Base-by-base conservation (phyloP, 176 grass and related monocot species). In the Coix lacrymajobi region DNA sequence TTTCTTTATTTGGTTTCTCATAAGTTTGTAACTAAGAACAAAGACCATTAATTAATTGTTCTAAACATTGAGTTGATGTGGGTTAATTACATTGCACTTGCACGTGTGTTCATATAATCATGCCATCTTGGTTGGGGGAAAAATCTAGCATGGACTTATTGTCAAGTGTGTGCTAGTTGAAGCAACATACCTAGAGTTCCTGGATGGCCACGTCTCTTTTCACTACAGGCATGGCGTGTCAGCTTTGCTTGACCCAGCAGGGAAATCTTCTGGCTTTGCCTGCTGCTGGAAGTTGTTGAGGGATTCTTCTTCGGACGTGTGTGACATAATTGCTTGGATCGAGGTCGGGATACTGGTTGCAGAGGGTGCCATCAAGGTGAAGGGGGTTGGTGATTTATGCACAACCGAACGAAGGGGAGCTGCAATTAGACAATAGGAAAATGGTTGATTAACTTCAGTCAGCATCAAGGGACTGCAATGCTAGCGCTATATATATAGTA, bases 201-300 rank as follows among this genome's bases (percentile, higher is more conserved):
- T 57, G 83, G 90, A 80, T 86, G 90, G 40, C 78, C 83, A 57
- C 90, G 73, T 39, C 90, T 83, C 86, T 80, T 92, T 86, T 92
- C 73, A 81, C 79, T n/a, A 15, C 68, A 68, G 83, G 76, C 61
- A 82, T 62, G 62, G 6, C 30, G 49, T 8, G 8, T 88, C 86
- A 11, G 68, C 74, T 79, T 82, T 89, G 70, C 86, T 92, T 11
- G 86, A 69, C 31, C 85, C 89, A 38, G 72, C 66, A 1, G 62
- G 61, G 26, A 58, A 77, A 29, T 11, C 72, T 77, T 77, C 81
- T 12, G 81, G 65, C 63, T 81, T 85, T 0, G 86, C 52, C 63
- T 92, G 82, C 83, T 86, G 86, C 79, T 89, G 86, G 67, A 88
- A 75, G 29, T 54, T 92, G 68, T 62, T 83, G 25, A 86, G 86